Evolutionary conservation across 129 eudicot genomes (phyloP), one percentile per base, ranked within the genome.

Genomic region (Deinandra increscens): DNA sequence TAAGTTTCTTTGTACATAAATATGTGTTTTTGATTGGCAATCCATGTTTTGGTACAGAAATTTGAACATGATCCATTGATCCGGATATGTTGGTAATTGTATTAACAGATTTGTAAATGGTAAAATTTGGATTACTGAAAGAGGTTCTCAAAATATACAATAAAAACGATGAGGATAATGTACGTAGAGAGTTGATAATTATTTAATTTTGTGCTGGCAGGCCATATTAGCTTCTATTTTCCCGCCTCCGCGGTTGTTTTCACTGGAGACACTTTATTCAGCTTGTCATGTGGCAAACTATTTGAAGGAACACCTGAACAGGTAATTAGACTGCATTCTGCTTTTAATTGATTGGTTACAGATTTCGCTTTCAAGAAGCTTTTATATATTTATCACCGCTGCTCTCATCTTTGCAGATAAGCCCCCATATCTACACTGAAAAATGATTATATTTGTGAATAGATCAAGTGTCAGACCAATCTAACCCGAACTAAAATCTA

Each of bases 261-360:
- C 64, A 91, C 96, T 0, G 97, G 97, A 77, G 97, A 88, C 76
- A 88, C 97, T 43, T 71, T 91, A 70, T 91, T 91, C 81, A 88
- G 97, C 71, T 86, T 91, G 81, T 88, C 97, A 70, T 91, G 97
- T 70, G 97, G 97, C 75, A 91, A 84, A 76, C 88, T 91, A 75
- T 88, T 91, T 37, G 97, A 91, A 84, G 97, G 97, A 79, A 86
- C 96, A 17, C 91, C 97, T 39, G 87, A 82, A 78, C 91, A 91
- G 91, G 97, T 91, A 70, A 67, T 31, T 14, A 69, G 23, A 75
- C 39, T 60, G 20, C n/a, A 56, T 45, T 36, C 9, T 45, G 26
- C 58, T 68, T 48, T 53, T 69, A 50, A 76, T 41, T 59, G 63
- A 34, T 59, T 22, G 60, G 59, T 55, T 53, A 5, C 59, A 42